phyloP scores from a whole-genome alignment of 2,329 filamentous ascomycete species.

The Epichloe gansuensis region DNA sequence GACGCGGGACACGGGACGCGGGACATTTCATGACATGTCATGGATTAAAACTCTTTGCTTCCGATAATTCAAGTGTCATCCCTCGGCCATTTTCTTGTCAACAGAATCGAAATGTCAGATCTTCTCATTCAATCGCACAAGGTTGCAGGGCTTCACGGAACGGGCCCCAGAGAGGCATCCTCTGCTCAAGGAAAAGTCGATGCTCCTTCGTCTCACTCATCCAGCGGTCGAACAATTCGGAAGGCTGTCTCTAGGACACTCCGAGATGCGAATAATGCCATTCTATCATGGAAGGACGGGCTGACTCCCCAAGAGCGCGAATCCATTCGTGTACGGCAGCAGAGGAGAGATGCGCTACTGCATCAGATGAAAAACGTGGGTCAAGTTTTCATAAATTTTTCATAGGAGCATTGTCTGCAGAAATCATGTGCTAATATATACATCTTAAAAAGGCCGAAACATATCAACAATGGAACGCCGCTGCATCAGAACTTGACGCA shows the following conservation, averaged over 20 bases:
- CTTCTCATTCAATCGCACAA: slow-evolving; percentile 4
- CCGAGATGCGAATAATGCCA: slow-evolving; percentile 24
- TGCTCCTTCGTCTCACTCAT: not conserved
- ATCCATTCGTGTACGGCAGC: slow-evolving; percentile 33
- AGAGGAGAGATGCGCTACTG: slow-evolving; percentile 49
- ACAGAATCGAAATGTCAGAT: slow-evolving; percentile 2
- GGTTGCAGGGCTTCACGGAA: not conserved
- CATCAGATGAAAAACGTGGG: slow-evolving; percentile 53
- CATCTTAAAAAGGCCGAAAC: slow-evolving; percentile 43
- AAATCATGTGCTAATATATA: not conserved
- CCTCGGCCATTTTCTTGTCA: not conserved
- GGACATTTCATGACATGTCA: too few species aligned
- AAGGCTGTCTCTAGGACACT: slow-evolving; percentile 3
- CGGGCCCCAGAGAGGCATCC: not conserved
- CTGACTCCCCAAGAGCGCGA: slow-evolving; percentile 36
- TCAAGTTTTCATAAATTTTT: not conserved
- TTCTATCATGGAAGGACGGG: slow-evolving; percentile 40
- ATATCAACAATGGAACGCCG: slow-evolving; percentile 59
- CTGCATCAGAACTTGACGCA: slow-evolving; percentile 63
- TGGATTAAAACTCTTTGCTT: too few species aligned
- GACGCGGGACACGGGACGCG: too few species aligned
- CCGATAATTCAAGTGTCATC: not conserved
- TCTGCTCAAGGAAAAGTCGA: not conserved
- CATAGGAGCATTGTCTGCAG: not conserved
- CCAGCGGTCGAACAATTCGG: not conserved